phyloP scores from a whole-genome alignment of 176 grass and related monocot species.

The Panicum miliaceum region DNA sequence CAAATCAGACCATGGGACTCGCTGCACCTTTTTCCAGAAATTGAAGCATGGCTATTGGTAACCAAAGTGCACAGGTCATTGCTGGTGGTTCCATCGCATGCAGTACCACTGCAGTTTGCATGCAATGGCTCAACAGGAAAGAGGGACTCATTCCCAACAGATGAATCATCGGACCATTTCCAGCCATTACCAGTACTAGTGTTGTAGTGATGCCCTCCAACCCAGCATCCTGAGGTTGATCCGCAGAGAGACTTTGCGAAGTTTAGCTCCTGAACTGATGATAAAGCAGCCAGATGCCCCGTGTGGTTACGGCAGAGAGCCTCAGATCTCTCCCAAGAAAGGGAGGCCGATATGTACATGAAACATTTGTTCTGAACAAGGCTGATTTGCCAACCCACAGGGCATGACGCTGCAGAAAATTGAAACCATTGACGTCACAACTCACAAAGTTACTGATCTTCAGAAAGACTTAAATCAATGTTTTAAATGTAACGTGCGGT shows the following conservation, averaged over 20 bases:
- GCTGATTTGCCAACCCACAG: constrained; percentile 59
- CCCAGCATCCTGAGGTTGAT: constrained; percentile 68
- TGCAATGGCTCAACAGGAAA: not conserved
- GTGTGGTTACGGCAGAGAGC: constrained; percentile 59
- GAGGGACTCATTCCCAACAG: constrained; percentile 56
- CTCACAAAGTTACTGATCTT: not conserved
- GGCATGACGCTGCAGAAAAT: constrained; percentile 62
- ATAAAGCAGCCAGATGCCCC: constrained; percentile 61
- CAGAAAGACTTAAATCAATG: not conserved
- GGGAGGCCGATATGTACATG: constrained; percentile 53
- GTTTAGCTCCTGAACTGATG: constrained; percentile 72
- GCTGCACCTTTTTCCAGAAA: constrained; percentile 63
- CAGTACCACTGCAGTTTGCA: constrained; percentile 44
- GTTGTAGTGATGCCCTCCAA: constrained; percentile 65
- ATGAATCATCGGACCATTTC: constrained; percentile 70
- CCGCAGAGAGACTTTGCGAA: constrained; percentile 64
- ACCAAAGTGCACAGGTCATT: constrained; percentile 67
- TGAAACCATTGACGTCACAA: not conserved
- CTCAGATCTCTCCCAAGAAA: constrained; percentile 73
- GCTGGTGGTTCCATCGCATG: constrained; percentile 44
- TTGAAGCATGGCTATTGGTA: constrained; percentile 34
- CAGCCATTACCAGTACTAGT: constrained; percentile 29
- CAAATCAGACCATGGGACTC: constrained; percentile 78
- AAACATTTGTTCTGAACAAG: constrained; percentile 69
- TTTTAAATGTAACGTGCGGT: not conserved